Conservation (phyloP, 1,284 basidiomycete genomes). For the Ustilago xerochloae region DNA sequence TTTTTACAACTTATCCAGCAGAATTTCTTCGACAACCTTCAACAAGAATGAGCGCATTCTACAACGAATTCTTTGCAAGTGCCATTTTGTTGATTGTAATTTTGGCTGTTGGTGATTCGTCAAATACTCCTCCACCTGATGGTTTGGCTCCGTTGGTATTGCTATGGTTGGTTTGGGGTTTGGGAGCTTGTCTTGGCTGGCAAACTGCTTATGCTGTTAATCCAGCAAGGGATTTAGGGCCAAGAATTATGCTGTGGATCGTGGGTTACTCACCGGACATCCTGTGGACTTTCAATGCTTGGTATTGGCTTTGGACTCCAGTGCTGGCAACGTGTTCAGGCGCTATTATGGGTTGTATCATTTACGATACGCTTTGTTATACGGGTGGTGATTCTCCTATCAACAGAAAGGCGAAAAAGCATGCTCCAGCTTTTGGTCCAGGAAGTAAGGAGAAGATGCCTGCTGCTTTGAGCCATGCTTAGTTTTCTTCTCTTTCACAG, state of each 20-base stretch:
- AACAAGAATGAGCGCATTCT: slow-evolving; percentile 46
- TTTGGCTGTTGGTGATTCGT: slow-evolving; percentile 49
- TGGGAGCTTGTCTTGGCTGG: slow-evolving; percentile 74
- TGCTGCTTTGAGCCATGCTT: slow-evolving; percentile 39
- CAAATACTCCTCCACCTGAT: slow-evolving; percentile 71
- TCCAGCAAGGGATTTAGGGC: slow-evolving; percentile 77
- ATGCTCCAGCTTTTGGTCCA: background rate
- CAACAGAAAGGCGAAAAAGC: slow-evolving; percentile 38
- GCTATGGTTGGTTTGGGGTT: slow-evolving; percentile 74
- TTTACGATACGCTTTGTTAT: slow-evolving; percentile 69
- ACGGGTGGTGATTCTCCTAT: slow-evolving; percentile 67
- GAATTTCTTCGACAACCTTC: slow-evolving; percentile 45
- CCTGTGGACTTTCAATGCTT: slow-evolving; percentile 71
- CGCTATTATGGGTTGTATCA: slow-evolving; percentile 65
- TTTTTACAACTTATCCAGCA: slow-evolving; percentile 77
- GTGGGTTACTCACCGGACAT: slow-evolving; percentile 73
- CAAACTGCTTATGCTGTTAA: slow-evolving; percentile 76
- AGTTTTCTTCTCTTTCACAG: no score
- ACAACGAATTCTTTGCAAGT: slow-evolving; percentile 58
- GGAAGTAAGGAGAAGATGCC: slow-evolving; percentile 48
- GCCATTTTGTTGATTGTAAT: slow-evolving; percentile 59
- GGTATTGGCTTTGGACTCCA: slow-evolving; percentile 84
- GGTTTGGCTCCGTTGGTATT: slow-evolving; percentile 74
- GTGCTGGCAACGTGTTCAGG: slow-evolving; percentile 59
- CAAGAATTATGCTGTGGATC: slow-evolving; percentile 74